Evolutionary conservation across 1,139 yeast genomes (phyloP), one percentile per base, ranked within the genome.

Genomic region (Kodamaea ohmeri): DNA sequence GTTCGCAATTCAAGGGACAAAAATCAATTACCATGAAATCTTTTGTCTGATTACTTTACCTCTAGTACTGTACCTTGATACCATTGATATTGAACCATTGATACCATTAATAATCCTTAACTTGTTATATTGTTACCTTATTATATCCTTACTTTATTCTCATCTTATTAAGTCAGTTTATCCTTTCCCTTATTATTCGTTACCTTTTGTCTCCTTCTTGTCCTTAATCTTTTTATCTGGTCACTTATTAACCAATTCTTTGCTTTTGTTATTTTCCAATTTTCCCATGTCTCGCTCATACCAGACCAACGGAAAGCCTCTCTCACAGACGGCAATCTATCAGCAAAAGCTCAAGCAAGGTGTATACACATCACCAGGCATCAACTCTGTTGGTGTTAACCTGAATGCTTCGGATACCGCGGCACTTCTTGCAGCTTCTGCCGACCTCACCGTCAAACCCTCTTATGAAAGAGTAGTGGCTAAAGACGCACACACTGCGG

Each of bases 321-420:
- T 83, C 44, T 79, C 87, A 32, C 78, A 76, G 47, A 86, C 82
- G 56, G 95, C 95, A 3, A 61, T 81, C 39, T 87, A 86, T 63
- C 83, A 80, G 50, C 90, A 88, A 46, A 83, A 83, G 53, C 63
- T 83, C 55, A 84, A 77, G 53, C 83, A 82, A 53, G 96, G 96
- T 28, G 71, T 81, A 37, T 87, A 72, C 61, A 73, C 76, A 47
- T 71, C 79, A 39, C 96, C 96, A 2, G 80, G 86, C 9, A 71
- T 68, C 37, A 78, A 80, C 4, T 63, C 75, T 12, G 73, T 85
- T 3, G 96, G 97, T 11, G 92, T 86, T 40, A 74, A 73, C 50
- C 68, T 77, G 42, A 67, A 69, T 37, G 89, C 89, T 22, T 77
- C 87, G 9, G 89, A 82, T 55, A 77, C 85, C 3, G 94, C 94